Evolutionary conservation across 768 basidiomycete species (phyloP).

Genomic region (Boletellus emodensis): DNA sequence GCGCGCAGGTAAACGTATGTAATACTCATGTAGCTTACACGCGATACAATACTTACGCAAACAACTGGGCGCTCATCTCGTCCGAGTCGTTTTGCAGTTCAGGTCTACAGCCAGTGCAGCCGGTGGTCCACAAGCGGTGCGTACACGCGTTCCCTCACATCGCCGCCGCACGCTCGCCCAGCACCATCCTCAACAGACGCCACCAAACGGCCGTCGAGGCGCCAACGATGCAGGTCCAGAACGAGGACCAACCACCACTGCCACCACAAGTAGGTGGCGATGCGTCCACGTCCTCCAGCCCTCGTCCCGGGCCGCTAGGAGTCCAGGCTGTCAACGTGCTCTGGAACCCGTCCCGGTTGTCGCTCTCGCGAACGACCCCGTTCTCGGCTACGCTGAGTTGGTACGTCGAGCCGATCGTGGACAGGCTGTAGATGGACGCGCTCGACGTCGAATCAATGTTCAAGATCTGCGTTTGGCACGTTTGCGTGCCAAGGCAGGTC

Average conservation of each 20-base stretch:
- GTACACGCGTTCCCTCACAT: too few relatives aligned
- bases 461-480: slow-evolving; percentile 43
- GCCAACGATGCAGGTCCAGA: neutral
- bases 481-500: slow-evolving; percentile 30
- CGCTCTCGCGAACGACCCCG: slow-evolving; percentile 32
- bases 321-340: slow-evolving; percentile 34
- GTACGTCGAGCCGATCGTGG: slow-evolving; percentile 41
- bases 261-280: neutral
- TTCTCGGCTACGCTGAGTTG: slow-evolving; percentile 36
- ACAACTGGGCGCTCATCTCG: too few relatives aligned
- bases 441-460: slow-evolving; percentile 38
- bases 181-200: neutral
- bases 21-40: too few relatives aligned
- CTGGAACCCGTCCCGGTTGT: slow-evolving; percentile 40
- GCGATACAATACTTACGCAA: too few relatives aligned
- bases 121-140: too few relatives aligned
- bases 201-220: neutral
- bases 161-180: neutral
- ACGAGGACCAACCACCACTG: too few relatives aligned
- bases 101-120: too few relatives aligned
- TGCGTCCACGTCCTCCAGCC: neutral
- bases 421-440: slow-evolving; percentile 40
- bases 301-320: neutral
- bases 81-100: too few relatives aligned
- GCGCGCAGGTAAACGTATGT: too few relatives aligned